These are phyloP conservation scores for Flaveria linearis DNA, from an alignment of 129 eudicot genomes.

Conservation along the genomic window DNA sequence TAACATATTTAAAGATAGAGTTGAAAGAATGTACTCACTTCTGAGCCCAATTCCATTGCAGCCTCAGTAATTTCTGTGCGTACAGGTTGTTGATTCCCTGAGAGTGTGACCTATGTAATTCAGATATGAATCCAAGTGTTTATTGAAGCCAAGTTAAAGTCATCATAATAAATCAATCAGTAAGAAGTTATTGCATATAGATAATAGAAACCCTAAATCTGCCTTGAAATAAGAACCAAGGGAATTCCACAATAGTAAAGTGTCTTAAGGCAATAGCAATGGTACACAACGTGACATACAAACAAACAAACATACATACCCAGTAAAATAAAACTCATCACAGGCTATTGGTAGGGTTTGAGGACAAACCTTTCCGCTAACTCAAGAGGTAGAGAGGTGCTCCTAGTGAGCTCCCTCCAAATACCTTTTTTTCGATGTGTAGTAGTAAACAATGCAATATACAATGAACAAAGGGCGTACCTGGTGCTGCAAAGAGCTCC, in stretches of 20 bases:
- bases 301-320: no score
- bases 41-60: slow-evolving; percentile 91
- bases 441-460: neutral
- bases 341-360: no score
- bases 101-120: slow-evolving; percentile 72
- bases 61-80: slow-evolving; percentile 95
- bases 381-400: no score
- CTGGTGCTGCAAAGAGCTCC: no score
- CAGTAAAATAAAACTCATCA: no score
- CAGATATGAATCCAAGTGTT: slow-evolving; percentile 19
- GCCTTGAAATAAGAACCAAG: neutral
- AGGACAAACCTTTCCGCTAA: no score
- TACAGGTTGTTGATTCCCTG: slow-evolving; percentile 92
- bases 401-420: no score
- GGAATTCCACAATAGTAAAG: neutral
- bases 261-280: neutral
- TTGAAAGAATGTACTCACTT: slow-evolving; percentile 45
- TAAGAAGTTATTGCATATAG: neutral
- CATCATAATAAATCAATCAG: neutral
- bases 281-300: neutral
- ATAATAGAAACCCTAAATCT: neutral
- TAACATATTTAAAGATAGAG: neutral
- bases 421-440: no score
- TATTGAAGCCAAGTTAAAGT: neutral
- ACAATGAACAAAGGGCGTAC: neutral